Conservation (phyloP, 345 rosid genomes). For the Citrus maxima region DNA sequence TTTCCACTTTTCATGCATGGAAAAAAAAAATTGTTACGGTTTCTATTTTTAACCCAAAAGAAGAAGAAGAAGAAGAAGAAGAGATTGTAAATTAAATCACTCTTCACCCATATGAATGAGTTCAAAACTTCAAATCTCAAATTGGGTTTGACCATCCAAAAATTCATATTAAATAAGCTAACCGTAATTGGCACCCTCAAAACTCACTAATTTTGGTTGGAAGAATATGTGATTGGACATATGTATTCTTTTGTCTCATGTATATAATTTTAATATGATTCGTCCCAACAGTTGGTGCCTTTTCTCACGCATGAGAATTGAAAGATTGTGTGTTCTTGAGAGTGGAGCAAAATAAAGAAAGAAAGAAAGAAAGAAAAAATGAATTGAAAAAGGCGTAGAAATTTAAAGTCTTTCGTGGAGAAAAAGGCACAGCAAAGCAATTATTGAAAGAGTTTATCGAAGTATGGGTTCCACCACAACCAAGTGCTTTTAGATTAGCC, state of each 20-base stretch:
- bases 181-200: no score
- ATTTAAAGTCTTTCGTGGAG: neutral
- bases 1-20: no score
- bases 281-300: neutral
- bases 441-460: slow-evolving; percentile 20
- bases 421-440: slow-evolving; percentile 19
- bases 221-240: neutral
- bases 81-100: no score
- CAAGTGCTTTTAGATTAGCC: neutral
- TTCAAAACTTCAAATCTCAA: no score
- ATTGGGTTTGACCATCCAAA: no score
- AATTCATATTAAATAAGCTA: no score
- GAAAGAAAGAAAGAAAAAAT: neutral
- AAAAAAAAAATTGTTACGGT: no score
- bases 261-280: neutral
- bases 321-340: neutral
- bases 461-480: slow-evolving; percentile 18
- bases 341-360: neutral
- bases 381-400: no score
- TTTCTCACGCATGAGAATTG: no score
- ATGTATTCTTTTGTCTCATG: neutral
- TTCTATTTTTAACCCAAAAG: no score
- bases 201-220: neutral
- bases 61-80: no score
- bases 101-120: no score